These are phyloP conservation scores for Prunus campanulata DNA, from an alignment of 306 rosid genomes.

Conservation along the genomic window DNA sequence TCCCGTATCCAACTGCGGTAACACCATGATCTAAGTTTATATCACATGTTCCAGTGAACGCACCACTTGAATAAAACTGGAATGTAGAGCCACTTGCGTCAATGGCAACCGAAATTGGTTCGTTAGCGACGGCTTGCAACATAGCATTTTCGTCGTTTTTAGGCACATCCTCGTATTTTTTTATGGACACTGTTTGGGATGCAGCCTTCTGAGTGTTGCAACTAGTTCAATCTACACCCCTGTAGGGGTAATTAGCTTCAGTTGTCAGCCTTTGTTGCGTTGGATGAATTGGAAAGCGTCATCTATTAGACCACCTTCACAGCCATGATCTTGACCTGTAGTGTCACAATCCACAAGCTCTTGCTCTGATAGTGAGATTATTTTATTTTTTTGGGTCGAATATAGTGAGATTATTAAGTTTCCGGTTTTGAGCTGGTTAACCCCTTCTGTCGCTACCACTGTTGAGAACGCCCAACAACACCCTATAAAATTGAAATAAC, in stretches of 20 bases:
- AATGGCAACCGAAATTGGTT: conserved; percentile 40
- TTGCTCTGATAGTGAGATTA: conserved; percentile 33
- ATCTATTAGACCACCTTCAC: conserved; percentile 38
- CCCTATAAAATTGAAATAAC: neutral
- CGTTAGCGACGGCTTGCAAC: conserved; percentile 27
- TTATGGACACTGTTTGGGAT: conserved; percentile 20
- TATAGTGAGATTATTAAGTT: neutral
- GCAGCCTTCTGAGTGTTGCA: conserved; percentile 21
- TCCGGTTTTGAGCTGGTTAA: conserved; percentile 12
- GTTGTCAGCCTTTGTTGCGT: conserved; percentile 28
- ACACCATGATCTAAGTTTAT: conserved; percentile 41
- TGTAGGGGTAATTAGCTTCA: conserved; percentile 35
- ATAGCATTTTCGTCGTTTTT: conserved; percentile 26
- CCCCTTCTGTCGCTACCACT: conserved; percentile 40
- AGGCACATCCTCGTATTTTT: conserved; percentile 29
- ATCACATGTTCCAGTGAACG: conserved; percentile 36
- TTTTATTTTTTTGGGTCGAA: too few species aligned
- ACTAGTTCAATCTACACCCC: conserved; percentile 25
- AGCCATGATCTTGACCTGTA: conserved; percentile 30
- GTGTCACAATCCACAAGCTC: conserved; percentile 47
- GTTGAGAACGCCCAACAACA: conserved; percentile 42
- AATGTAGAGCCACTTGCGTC: conserved; percentile 38
- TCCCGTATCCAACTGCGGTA: conserved; percentile 38
- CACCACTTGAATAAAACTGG: conserved; percentile 35
- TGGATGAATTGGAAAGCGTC: conserved; percentile 40